Base-by-base conservation (phyloP, 2,329 filamentous ascomycete genomes). In the Fusarium sambucinum region DNA sequence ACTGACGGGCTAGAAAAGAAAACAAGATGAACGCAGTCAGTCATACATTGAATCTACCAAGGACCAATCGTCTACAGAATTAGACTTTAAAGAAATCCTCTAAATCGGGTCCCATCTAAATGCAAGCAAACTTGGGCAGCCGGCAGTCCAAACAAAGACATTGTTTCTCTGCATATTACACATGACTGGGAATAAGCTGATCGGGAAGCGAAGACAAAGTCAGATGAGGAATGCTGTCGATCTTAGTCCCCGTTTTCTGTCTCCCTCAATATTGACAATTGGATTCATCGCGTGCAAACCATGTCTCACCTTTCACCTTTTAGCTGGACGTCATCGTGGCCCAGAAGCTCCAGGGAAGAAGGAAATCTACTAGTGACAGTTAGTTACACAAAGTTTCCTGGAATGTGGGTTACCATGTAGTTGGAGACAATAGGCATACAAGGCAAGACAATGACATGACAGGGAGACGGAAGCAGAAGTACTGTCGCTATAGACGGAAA, bases 271-370 rank as follows among this genome's bases (percentile, higher is more conserved):
- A 66, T 51, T 33, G 30, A 47, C 29, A 46, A 44, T 44, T 56
- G 30, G 35, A 55, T 62, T 46, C 46, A 56, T 68, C 40, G 42
- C 44, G 30, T 42, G 54, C 51, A 60, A 41, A 48, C 21, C 41
- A 53, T 60, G 65, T 65, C 65, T 68, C 55, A 54, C 40, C 30
- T 35, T 16, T 27, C 37, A 35, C 30, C 27, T 47, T 25, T 17
- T 42, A 50, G 52, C 27, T 48, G 47, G 23, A 59, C 44, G 50
- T 48, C 51, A 42, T 59, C 12, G 33, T n/a, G 48, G 33, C 21
- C 53, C 44, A 69, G 66, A 69, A 63, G 57, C 66, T 63, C 30
- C 29, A 66, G 54, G 48, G 56, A 69, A 69, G 61, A 66, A 45
- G 14, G 25, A 29, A 29, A 29, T 19, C 6, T 45, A 19, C 42